These are phyloP conservation scores for Phytophthora quininea DNA, from an alignment of 352 stramenopile genomes.

Conservation along the genomic window DNA sequence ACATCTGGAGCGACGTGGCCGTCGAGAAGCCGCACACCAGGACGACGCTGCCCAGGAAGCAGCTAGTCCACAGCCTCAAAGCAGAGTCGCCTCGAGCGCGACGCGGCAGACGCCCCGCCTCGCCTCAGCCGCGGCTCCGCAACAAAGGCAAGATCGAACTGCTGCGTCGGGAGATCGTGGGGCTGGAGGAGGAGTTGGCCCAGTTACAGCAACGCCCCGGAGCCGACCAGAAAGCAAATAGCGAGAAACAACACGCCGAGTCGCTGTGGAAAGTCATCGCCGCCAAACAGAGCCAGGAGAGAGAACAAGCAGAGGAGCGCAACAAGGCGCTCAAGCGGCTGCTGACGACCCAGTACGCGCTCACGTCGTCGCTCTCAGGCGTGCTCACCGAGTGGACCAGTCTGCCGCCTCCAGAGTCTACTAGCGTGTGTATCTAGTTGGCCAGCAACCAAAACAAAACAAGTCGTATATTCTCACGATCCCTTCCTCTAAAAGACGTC, in stretches of 20 bases:
- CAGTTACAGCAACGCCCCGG: conserved; percentile 1
- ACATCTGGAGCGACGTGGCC: not conserved
- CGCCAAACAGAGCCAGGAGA: conserved; percentile 21
- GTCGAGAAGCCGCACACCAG: not conserved
- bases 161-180: conserved; percentile 18
- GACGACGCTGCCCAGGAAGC: not conserved
- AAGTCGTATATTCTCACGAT: no score
- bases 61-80: no score
- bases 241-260: not conserved
- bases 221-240: not conserved
- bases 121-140: conserved; percentile 17
- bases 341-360: conserved; percentile 16
- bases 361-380: conserved; percentile 18
- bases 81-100: conserved; percentile 1
- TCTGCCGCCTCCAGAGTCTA: conserved; percentile 10
- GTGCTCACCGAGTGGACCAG: conserved; percentile 20
- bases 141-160: conserved; percentile 37
- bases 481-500: no score
- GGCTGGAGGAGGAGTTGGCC: conserved; percentile 16
- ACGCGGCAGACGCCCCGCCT: conserved; percentile 3
- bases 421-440: conserved; percentile 20
- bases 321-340: conserved; percentile 31
- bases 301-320: conserved; percentile 21
- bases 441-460: no score
- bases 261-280: conserved; percentile 25